These are phyloP conservation scores for Aspergillus jensenii DNA, from an alignment of 2,329 filamentous ascomycete species.

Conservation along the genomic window DNA sequence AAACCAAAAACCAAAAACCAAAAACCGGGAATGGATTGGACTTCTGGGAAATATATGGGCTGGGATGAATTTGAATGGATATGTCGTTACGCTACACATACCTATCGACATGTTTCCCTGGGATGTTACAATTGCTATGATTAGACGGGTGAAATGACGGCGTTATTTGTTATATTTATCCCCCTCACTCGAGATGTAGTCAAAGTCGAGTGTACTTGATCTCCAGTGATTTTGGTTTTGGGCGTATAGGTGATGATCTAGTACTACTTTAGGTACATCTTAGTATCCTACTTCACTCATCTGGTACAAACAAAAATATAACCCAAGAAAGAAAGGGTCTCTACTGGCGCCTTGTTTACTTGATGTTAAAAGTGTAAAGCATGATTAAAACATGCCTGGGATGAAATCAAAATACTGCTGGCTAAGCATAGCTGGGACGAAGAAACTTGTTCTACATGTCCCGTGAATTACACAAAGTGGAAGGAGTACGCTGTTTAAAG, in stretches of 20 bases:
- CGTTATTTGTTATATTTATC: not conserved
- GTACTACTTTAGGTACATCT: not conserved
- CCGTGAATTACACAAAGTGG: not conserved
- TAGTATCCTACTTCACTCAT: not conserved
- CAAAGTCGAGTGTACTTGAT: not conserved
- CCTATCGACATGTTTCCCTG: not conserved
- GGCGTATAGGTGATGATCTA: not conserved
- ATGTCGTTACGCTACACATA: not conserved
- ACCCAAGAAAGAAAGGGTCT: not conserved
- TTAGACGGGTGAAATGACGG: conserved; percentile 16
- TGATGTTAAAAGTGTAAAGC: not conserved
- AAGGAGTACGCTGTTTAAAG: not conserved
- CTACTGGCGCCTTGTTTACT: not conserved
- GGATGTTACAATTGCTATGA: conserved; percentile 8
- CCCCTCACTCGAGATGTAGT: not conserved
- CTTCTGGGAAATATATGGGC: not conserved
- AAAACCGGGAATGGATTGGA: not conserved
- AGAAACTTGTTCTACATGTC: too few relatives aligned
- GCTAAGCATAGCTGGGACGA: too few relatives aligned
- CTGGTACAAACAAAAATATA: not conserved
- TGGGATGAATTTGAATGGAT: not conserved
- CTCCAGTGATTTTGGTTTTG: not conserved
- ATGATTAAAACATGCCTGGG: not conserved
- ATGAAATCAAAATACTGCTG: too few relatives aligned
- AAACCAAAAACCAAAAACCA: not conserved